Evolutionary conservation across 2,329 filamentous ascomycete genomes (phyloP).

Genomic region (Cladosporium oxysporum): DNA sequence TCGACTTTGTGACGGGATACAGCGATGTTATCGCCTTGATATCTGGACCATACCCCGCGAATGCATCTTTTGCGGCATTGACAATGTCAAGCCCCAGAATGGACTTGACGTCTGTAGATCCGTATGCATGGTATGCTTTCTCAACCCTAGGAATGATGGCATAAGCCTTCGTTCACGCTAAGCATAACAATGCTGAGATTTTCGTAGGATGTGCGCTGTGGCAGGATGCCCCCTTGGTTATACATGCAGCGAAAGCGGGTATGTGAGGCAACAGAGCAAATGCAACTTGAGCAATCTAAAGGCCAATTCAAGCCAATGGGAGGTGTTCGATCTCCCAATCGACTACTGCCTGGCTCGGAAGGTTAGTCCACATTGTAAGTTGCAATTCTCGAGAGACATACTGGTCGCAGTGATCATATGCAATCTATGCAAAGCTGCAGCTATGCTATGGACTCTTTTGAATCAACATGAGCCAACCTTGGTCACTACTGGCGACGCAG

Average conservation of each 20-base stretch:
- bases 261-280: neutral
- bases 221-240: too few species aligned
- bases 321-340: conserved; percentile 20
- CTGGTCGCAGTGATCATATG: conserved; percentile 31
- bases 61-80: too few species aligned
- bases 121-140: too few species aligned
- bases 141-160: too few species aligned
- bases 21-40: conserved; percentile 17
- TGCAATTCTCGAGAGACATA: conserved; percentile 34
- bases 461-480: conserved; percentile 27
- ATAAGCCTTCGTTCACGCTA: too few species aligned
- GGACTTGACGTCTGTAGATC: too few species aligned
- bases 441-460: conserved; percentile 30
- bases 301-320: neutral
- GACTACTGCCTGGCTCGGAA: conserved; percentile 32
- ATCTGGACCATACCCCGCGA: conserved; percentile 8
- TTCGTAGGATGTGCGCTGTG: neutral
- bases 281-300: neutral
- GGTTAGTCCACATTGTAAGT: conserved; percentile 26
- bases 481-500: conserved; percentile 34
- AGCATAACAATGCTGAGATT: too few species aligned
- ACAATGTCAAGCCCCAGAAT: too few species aligned
- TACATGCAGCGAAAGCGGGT: neutral
- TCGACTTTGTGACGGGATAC: conserved; percentile 3
- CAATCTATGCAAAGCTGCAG: conserved; percentile 30